phyloP scores from a whole-genome alignment of 2,329 filamentous ascomycete species.

The Pseudogymnoascus sp. region DNA sequence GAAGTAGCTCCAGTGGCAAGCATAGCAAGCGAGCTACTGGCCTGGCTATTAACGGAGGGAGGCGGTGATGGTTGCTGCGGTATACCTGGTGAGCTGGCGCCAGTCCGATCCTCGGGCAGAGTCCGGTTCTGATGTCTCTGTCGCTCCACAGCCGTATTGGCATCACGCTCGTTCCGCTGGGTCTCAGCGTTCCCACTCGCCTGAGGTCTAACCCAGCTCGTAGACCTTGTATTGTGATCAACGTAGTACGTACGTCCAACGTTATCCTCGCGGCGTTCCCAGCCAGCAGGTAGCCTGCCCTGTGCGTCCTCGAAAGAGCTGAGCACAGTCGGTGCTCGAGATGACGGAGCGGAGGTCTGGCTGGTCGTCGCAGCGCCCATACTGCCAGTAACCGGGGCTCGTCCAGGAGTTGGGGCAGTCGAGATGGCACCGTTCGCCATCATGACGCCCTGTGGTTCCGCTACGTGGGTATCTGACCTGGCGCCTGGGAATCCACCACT shows the following conservation, averaged over 20 bases:
- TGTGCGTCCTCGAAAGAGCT: slow-evolving; percentile 97
- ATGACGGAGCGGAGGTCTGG: slow-evolving; percentile 15
- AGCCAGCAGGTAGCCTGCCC: slow-evolving; percentile 82
- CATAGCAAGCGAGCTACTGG: slow-evolving; percentile 63
- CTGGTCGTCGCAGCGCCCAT: slow-evolving; percentile 19
- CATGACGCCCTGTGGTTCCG: slow-evolving; percentile 19
- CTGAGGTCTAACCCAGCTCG: slow-evolving; percentile 92
- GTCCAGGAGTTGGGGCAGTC: slow-evolving; percentile 27
- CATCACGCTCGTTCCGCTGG: slow-evolving; percentile 72
- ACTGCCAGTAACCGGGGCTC: slow-evolving; percentile 28
- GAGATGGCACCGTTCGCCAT: slow-evolving; percentile 27
- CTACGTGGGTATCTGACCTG: slow-evolving; percentile 19
- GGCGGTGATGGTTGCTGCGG: slow-evolving; percentile 40
- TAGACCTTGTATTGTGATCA: slow-evolving; percentile 93
- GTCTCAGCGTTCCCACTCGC: slow-evolving; percentile 67
- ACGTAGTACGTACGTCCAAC: slow-evolving; percentile 95
- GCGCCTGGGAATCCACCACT: slow-evolving; percentile 23
- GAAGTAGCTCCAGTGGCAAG: slow-evolving; percentile 93
- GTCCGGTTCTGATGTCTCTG: slow-evolving; percentile 92
- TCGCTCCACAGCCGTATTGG: slow-evolving; percentile 86
- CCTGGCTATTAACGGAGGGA: slow-evolving; percentile 22
- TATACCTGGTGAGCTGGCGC: slow-evolving; percentile 81
- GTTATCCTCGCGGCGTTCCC: slow-evolving; percentile 94
- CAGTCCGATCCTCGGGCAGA: slow-evolving; percentile 89
- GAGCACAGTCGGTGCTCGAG: slow-evolving; percentile 44